Percentiles rank a stretch among this genome's conserved stretches.
Conservation (phyloP, 2,329 filamentous ascomycete species). For the Monilinia fructicola region DNA sequence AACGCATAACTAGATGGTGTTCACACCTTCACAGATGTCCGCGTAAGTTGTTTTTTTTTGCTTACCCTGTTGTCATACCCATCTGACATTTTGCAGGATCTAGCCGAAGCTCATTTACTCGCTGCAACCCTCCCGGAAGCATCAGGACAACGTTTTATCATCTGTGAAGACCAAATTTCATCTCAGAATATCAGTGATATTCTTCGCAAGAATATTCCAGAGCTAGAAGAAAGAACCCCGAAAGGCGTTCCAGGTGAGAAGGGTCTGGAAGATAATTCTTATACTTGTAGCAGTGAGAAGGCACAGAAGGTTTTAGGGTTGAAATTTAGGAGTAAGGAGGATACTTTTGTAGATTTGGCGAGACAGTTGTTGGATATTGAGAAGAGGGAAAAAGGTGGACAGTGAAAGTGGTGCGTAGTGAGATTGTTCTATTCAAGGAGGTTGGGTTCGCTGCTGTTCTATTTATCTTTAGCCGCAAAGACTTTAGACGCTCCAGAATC, state of each 20-base stretch:
- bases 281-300: constrained; percentile 26
- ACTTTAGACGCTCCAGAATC: background rate
- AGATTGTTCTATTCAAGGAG: background rate
- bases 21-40: constrained; percentile 54
- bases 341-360: constrained; percentile 36
- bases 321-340: constrained; percentile 28
- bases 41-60: constrained; percentile 14
- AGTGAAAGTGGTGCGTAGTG: background rate
- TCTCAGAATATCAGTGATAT: constrained; percentile 58
- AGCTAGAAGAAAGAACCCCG: constrained; percentile 50
- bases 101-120: constrained; percentile 61
- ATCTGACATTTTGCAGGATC: constrained; percentile 48
- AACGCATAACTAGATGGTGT: constrained; percentile 21
- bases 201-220: constrained; percentile 53
- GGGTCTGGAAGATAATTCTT: constrained; percentile 23
- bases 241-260: constrained; percentile 40
- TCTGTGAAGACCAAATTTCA: constrained; percentile 57
- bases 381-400: background rate
- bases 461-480: background rate
- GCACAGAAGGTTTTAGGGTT: constrained; percentile 28
- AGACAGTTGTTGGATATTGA: constrained; percentile 34
- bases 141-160: constrained; percentile 60
- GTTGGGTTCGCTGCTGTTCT: background rate
- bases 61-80: background rate
- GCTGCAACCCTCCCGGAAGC: constrained; percentile 56